Conservation (phyloP, 306 rosid species). For the Benincasa hispida region DNA sequence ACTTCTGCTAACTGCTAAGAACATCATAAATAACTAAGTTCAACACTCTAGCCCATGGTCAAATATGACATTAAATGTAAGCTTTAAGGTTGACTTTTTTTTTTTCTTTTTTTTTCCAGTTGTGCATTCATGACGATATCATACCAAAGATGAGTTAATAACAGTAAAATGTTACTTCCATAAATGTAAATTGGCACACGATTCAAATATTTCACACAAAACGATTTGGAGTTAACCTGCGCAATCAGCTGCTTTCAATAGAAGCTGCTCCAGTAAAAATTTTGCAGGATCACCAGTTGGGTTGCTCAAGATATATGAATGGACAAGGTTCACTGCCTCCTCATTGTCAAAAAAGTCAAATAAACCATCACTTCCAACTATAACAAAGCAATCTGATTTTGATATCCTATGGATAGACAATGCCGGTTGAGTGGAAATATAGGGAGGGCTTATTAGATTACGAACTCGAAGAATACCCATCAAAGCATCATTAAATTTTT, state of each 20-base stretch:
- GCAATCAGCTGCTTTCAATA: conserved; percentile 59
- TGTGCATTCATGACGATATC: neutral
- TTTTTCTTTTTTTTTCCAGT: neutral
- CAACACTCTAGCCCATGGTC: neutral
- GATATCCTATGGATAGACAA: conserved; percentile 66
- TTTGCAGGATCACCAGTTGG: conserved; percentile 86
- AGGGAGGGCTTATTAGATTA: conserved; percentile 85
- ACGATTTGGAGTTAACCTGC: conserved; percentile 36
- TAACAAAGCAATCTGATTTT: conserved; percentile 52
- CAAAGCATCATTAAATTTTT: conserved; percentile 81
- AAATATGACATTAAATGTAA: neutral
- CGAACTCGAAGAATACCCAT: conserved; percentile 96
- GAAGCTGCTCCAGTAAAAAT: conserved; percentile 78
- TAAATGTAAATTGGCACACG: neutral
- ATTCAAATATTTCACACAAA: neutral
- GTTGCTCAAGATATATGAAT: conserved; percentile 55
- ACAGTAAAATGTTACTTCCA: neutral
- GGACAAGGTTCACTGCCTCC: conserved; percentile 68
- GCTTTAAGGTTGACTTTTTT: neutral
- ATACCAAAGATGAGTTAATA: neutral
- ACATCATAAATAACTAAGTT: neutral
- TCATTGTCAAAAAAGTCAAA: conserved; percentile 91
- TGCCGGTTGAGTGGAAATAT: conserved; percentile 72
- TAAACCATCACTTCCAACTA: conserved; percentile 89
- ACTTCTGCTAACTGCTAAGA: neutral